Percentiles rank a stretch among this genome's conserved stretches.
These are phyloP conservation scores for Hypoxylon sp. DNA, from an alignment of 2,329 filamentous ascomycete species.

Conservation along the genomic window DNA sequence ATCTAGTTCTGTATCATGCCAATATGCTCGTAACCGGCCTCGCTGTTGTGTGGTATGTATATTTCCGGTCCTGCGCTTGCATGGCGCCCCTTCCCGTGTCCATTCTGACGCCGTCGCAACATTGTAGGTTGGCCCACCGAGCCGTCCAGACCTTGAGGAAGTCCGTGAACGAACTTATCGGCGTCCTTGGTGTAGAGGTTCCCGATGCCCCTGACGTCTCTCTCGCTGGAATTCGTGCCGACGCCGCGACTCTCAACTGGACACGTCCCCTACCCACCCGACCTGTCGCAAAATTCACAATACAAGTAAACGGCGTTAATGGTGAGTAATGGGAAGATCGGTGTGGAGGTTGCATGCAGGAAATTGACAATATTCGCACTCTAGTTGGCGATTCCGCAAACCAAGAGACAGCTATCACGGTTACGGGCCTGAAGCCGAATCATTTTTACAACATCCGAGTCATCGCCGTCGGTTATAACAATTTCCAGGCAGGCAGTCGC, in stretches of 20 bases:
- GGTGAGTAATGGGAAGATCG: constrained; percentile 64
- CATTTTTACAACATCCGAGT: constrained; percentile 95
- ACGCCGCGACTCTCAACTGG: constrained; percentile 93
- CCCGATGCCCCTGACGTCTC: constrained; percentile 90
- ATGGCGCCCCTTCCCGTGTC: not conserved
- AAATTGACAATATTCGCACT: constrained; percentile 39
- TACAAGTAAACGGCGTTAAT: constrained; percentile 93
- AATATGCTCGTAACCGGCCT: constrained; percentile 68
- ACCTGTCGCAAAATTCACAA: constrained; percentile 85
- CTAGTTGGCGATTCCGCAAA: constrained; percentile 86
- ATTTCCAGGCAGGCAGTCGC: constrained; percentile 90
- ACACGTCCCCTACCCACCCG: constrained; percentile 75
- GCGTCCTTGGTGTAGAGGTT: constrained; percentile 92
- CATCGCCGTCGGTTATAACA: constrained; percentile 89
- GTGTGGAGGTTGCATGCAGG: constrained; percentile 2
- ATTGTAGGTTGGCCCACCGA: constrained; percentile 80
- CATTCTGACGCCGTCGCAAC: constrained; percentile 33
- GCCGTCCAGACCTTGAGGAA: constrained; percentile 91
- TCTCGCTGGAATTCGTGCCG: constrained; percentile 86
- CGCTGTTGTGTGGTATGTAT: constrained; percentile 66
- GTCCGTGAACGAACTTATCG: constrained; percentile 89
- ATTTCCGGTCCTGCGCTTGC: constrained; percentile 4
- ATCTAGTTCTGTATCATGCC: constrained; percentile 62
- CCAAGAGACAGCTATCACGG: constrained; percentile 88
- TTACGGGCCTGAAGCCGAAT: constrained; percentile 86